Percentiles rank a stretch among this genome's conserved stretches.
These are phyloP conservation scores for Brettanomyces naardenensis DNA, from an alignment of 805 yeast species.

Conservation along the genomic window DNA sequence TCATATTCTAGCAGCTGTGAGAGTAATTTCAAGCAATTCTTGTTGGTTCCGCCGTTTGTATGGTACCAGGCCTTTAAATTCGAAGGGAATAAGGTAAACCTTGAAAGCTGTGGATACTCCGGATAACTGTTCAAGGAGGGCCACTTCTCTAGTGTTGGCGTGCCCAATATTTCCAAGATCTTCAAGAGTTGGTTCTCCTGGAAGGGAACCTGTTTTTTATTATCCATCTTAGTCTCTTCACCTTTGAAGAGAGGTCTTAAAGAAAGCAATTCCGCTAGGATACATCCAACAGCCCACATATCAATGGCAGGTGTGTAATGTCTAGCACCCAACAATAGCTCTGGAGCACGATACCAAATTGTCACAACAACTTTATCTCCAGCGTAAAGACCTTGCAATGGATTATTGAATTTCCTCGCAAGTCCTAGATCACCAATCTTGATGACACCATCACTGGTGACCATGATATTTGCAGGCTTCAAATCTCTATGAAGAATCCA, in stretches of 20 bases:
- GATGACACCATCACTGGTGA: conserved; percentile 78
- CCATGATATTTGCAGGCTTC: conserved; percentile 98
- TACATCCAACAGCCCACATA: conserved; percentile 94
- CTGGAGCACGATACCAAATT: conserved; percentile 96
- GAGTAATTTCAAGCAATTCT: conserved; percentile 58
- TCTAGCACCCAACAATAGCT: conserved; percentile 78
- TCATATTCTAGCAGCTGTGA: conserved; percentile 69
- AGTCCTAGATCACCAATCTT: conserved; percentile 94
- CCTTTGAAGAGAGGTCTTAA: conserved; percentile 93
- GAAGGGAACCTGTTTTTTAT: conserved; percentile 87
- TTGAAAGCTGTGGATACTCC: conserved; percentile 61
- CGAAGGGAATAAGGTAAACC: conserved; percentile 53
- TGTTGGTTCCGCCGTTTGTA: conserved; percentile 68
- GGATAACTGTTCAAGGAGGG: conserved; percentile 74
- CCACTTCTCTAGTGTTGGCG: conserved; percentile 79
- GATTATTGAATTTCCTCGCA: conserved; percentile 81
- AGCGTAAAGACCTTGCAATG: conserved; percentile 75
- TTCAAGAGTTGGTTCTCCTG: conserved; percentile 88
- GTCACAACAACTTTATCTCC: conserved; percentile 97
- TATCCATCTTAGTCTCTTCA: conserved; percentile 94
- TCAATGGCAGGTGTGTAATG: conserved; percentile 92
- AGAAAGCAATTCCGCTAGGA: conserved; percentile 82
- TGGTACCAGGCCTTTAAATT: conserved; percentile 82
- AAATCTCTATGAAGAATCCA: conserved; percentile 95
- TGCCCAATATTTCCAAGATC: conserved; percentile 87